Evolutionary conservation across 2,329 filamentous ascomycete species (phyloP).

Genomic region (Diaporthe eres): DNA sequence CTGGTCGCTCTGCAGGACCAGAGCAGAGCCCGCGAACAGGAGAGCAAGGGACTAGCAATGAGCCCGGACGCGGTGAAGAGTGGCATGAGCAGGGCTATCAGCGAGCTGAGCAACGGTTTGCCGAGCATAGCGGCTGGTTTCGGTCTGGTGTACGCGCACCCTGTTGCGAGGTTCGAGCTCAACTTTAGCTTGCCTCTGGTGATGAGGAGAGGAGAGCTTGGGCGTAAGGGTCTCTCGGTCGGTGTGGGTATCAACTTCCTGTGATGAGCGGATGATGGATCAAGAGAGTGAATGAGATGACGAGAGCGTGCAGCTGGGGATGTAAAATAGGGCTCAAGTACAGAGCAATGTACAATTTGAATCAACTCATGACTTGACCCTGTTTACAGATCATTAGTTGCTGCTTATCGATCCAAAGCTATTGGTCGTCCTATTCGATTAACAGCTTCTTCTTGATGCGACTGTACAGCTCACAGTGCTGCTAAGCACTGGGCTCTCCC

Average conservation of each 20-base stretch:
- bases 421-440: no score
- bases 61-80: conserved; percentile 63
- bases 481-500: not conserved
- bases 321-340: conserved; percentile 20
- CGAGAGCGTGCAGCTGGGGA: not conserved
- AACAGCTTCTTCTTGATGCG: not conserved
- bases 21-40: conserved; percentile 45
- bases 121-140: conserved; percentile 90
- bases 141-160: conserved; percentile 94
- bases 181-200: conserved; percentile 94
- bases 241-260: conserved; percentile 98
- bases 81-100: conserved; percentile 73
- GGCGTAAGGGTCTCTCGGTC: conserved; percentile 91
- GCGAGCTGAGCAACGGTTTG: conserved; percentile 79
- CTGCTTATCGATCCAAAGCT: not conserved
- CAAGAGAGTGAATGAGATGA: not conserved
- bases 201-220: conserved; percentile 85
- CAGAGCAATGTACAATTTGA: conserved; percentile 1
- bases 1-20: conserved; percentile 80
- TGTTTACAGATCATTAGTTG: not conserved
- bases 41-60: conserved; percentile 60
- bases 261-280: conserved; percentile 60
- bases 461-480: not conserved
- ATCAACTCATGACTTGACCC: not conserved
- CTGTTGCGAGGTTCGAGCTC: conserved; percentile 92